Evolutionary conservation across 352 stramenopile genomes (phyloP), one percentile per base, ranked within the genome.

Genomic region (Globisporangium paroecandrum): DNA sequence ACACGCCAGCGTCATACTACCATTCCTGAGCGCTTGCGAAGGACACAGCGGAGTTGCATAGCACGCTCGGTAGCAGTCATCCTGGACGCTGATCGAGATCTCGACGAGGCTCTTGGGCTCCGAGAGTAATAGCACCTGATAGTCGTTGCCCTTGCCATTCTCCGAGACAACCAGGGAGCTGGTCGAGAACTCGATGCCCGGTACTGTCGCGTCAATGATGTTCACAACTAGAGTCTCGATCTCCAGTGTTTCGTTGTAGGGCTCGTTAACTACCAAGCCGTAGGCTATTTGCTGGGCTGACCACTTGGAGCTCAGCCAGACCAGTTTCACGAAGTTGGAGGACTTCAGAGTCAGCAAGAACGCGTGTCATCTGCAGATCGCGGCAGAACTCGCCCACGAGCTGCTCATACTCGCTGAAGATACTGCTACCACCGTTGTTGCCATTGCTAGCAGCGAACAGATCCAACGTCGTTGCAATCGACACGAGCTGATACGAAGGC

Each of bases 141-240:
- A 94, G 59, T 92, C 81, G 34, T 91, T 91, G 2, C 74, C 82
- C 47, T 82, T 81, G 0, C 86, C 86, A 1, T 81, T 73, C 63
- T 94, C 86, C 0, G 83, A 89, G 1, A 94, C 81, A 9, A 76
- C 75, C 9, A 94, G 58, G 3, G 83, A 90, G 22, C 56, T 79
- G 0, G 83, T 81, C 1, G 86, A 94, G n/a, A 91, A 89, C 57
- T 90, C 76, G 29, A 94, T 78, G 0, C 79, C 80, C 1, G 86
- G 81, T 1, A 91, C 67, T 0, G 75, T 89, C 20, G 78, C 55
- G 51, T 91, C 83, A 29, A 80, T 70, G 32, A 94, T 78, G 0
- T 60, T 47, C 0, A 81, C 63, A 0, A 38, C 15, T 10, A 81
- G 27, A 20, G 77, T n/a, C 0, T 64, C 46, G 13, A 83, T 62